Percentiles rank a stretch among this genome's conserved stretches.
phyloP scores from a whole-genome alignment of 331 rosid species.

The Phaseolus coccineus region DNA sequence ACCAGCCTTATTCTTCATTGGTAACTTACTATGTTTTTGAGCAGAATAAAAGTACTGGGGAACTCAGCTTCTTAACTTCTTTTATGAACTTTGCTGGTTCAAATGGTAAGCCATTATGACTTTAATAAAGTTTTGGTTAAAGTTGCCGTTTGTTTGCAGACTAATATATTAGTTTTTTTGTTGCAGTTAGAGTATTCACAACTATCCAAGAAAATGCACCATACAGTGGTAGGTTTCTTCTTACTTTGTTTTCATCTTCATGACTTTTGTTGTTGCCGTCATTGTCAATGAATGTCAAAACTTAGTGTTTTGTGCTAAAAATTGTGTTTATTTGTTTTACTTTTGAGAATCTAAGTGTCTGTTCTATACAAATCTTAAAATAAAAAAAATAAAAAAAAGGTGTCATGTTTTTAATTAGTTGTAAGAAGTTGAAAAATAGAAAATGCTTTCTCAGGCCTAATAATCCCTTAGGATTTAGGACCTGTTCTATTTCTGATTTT shows the following conservation, averaged over 20 bases:
- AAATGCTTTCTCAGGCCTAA: too few species aligned
- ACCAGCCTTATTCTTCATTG: conserved; percentile 29
- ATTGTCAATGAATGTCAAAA: neutral
- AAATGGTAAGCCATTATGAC: conserved; percentile 51
- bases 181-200: conserved; percentile 62
- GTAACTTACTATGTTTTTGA: conserved; percentile 40
- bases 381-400: too few species aligned
- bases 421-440: too few species aligned
- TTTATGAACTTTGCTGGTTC: conserved; percentile 64
- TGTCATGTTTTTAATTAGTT: too few species aligned
- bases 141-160: conserved; percentile 23
- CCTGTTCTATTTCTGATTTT: too few species aligned
- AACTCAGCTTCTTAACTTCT: conserved; percentile 62
- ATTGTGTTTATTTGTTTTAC: conserved; percentile 24
- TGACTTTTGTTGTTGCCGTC: conserved; percentile 21
- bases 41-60: conserved; percentile 64
- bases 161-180: conserved; percentile 35
- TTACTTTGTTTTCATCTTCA: conserved; percentile 32
- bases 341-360: conserved; percentile 18
- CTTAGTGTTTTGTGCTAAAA: neutral
- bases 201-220: conserved; percentile 61
- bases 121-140: conserved; percentile 13
- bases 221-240: conserved; percentile 51
- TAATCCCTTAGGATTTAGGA: too few species aligned
- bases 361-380: neutral